phyloP scores from a whole-genome alignment of 176 grass and related monocot species.

The Cymbopogon citratus region DNA sequence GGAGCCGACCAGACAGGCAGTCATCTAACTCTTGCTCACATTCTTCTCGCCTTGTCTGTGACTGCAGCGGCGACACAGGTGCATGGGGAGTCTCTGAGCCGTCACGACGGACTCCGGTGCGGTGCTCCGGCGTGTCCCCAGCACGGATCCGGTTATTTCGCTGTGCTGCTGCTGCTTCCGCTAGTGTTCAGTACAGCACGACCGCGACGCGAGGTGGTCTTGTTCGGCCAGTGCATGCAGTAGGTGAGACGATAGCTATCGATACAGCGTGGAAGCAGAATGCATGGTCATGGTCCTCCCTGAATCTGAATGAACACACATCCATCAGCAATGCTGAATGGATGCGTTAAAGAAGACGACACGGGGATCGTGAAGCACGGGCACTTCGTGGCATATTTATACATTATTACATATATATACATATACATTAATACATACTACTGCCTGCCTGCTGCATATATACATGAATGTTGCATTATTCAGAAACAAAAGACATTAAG shows the following conservation, averaged over 20 bases:
- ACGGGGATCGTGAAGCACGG: background rate
- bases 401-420: background rate
- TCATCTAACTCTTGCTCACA: background rate
- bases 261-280: background rate
- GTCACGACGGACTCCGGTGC: background rate
- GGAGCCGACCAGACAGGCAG: background rate
- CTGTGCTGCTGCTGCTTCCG: background rate
- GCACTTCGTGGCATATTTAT: background rate
- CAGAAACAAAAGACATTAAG: background rate
- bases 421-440: background rate
- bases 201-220: background rate
- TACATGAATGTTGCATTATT: too few relatives aligned
- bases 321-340: background rate
- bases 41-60: background rate
- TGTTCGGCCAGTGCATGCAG: background rate
- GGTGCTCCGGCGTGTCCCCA: background rate
- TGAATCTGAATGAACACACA: background rate
- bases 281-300: background rate
- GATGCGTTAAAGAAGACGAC: too few relatives aligned
- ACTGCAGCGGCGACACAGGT: background rate
- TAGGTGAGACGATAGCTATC: background rate
- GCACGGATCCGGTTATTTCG: constrained; percentile 28
- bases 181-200: too few relatives aligned
- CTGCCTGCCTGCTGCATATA: too few relatives aligned
- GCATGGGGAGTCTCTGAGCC: background rate